Base-by-base conservation (phyloP, 768 basidiomycete species). In the Paxillus ammoniavirescens region DNA sequence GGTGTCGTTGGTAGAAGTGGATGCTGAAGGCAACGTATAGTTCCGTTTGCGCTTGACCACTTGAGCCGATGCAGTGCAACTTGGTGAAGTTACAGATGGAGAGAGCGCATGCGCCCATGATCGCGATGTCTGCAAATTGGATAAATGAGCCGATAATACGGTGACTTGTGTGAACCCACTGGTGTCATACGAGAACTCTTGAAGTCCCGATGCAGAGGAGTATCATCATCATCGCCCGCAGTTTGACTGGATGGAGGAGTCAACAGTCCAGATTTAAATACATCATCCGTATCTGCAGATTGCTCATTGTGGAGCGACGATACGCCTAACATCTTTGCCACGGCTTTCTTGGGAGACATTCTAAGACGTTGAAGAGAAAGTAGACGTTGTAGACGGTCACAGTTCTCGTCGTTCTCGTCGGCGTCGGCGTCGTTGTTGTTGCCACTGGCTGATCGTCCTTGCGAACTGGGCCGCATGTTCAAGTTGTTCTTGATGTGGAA, bases 151-250 rank as follows among this genome's bases (percentile, higher is more conserved):
- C 76, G 56, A 63, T 70, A 38, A 7, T 14, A 70, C 49, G 63
- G 38, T 41, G 40, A 33, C 8, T 45, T 26, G 26, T 21, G 13
- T 4, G 8, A n/a, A 38, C 52, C 40, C 35, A 53, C 52, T 8
- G 45, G 41, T 5, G 43, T 45, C 42, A 12, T 37, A n/a, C n/a
- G 43, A 26, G 8, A 5, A 23, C 21, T 18, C 21, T 46, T 46
- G 0, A 68, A 52, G 1, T 66, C 50, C 23, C 65, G 63, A 42
- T 40, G 73, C 63, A 56, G 72, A 68, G 53, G 68, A 35, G 36
- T 46, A 43, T 59, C 56, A 23, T 52, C 52, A 36, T 60, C 56
- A 17, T 57, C 58, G 10, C 56, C 61, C 37, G 53, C 46, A 15
- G 50, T 45, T 59, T 61, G 72, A 53, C 61, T 65, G 15, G 58